Evolutionary conservation across 1,284 basidiomycete species (phyloP).

Genomic region (Melampsora americana): DNA sequence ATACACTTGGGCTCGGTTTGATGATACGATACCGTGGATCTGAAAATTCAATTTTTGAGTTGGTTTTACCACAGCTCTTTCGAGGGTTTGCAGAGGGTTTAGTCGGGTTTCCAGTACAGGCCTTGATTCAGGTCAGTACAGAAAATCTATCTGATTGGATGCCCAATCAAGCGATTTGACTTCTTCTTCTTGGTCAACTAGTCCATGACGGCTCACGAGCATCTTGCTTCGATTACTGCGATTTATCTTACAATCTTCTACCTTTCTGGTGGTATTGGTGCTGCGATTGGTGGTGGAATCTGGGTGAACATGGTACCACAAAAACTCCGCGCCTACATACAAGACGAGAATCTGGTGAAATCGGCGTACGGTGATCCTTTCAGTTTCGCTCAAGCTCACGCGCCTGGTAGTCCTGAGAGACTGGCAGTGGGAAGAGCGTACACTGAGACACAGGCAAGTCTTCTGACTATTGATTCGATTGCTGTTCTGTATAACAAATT

Average conservation of each 20-base stretch:
- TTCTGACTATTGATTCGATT: background rate
- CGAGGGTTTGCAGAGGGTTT: slow-evolving; percentile 52
- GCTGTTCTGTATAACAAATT: background rate
- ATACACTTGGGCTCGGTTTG: slow-evolving; percentile 49
- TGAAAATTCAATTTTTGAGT: slow-evolving; percentile 50
- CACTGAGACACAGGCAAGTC: slow-evolving; percentile 52
- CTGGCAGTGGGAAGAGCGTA: slow-evolving; percentile 52
- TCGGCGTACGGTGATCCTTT: slow-evolving; percentile 53
- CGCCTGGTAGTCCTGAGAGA: slow-evolving; percentile 50
- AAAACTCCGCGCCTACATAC: slow-evolving; percentile 50
- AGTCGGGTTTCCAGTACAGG: slow-evolving; percentile 54
- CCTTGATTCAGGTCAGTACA: slow-evolving; percentile 52
- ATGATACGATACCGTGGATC: slow-evolving; percentile 53
- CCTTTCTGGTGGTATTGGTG: slow-evolving; percentile 54
- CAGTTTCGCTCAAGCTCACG: slow-evolving; percentile 49
- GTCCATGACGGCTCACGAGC: slow-evolving; percentile 7
- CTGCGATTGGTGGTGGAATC: slow-evolving; percentile 54
- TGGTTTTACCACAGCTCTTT: slow-evolving; percentile 52
- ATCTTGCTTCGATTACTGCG: slow-evolving; percentile 54
- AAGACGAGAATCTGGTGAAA: slow-evolving; percentile 48
- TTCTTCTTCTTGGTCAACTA: background rate
- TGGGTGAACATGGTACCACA: slow-evolving; percentile 54
- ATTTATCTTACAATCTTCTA: slow-evolving; percentile 54
- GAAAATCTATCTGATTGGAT: slow-evolving; percentile 41
- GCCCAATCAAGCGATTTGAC: slow-evolving; percentile 49